Conservation (phyloP, 352 stramenopile genomes). For the Globisporangium recalcitrans region DNA sequence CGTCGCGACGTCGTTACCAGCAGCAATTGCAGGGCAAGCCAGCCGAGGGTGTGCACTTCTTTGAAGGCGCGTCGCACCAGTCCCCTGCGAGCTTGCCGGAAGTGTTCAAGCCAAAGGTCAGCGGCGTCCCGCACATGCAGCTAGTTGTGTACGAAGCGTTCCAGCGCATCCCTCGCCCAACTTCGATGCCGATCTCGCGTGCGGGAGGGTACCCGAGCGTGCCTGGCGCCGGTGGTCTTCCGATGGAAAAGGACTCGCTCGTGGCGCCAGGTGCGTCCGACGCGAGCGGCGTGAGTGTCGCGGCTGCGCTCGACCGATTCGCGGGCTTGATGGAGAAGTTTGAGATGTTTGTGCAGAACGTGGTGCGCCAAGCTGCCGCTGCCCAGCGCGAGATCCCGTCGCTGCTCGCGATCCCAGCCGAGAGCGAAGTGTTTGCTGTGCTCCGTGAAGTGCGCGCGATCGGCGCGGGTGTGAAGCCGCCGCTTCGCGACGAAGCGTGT, state of each 20-base stretch:
- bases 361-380: constrained; percentile 66
- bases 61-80: constrained; percentile 65
- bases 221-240: constrained; percentile 23
- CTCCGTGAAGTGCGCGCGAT: constrained; percentile 74
- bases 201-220: constrained; percentile 26
- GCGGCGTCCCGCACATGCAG: constrained; percentile 90
- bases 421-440: constrained; percentile 83
- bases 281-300: constrained; percentile 55
- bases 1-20: constrained; percentile 76
- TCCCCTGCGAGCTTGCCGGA: constrained; percentile 87
- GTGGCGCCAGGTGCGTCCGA: constrained; percentile 17
- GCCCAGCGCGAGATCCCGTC: constrained; percentile 75
- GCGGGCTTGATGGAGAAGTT: constrained; percentile 83
- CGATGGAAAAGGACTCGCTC: constrained; percentile 36
- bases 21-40: constrained; percentile 86
- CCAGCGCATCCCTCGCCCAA: constrained; percentile 91
- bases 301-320: constrained; percentile 74
- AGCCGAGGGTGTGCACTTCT: constrained; percentile 60
- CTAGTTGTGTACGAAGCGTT: constrained; percentile 98
- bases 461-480: constrained; percentile 66
- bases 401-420: constrained; percentile 54
- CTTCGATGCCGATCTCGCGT: constrained; percentile 80
- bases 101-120: constrained; percentile 91
- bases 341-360: constrained; percentile 85
- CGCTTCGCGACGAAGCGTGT: constrained; percentile 85